phyloP scores from a whole-genome alignment of 176 grass and related monocot species.

The Bonia amplexicaulis region DNA sequence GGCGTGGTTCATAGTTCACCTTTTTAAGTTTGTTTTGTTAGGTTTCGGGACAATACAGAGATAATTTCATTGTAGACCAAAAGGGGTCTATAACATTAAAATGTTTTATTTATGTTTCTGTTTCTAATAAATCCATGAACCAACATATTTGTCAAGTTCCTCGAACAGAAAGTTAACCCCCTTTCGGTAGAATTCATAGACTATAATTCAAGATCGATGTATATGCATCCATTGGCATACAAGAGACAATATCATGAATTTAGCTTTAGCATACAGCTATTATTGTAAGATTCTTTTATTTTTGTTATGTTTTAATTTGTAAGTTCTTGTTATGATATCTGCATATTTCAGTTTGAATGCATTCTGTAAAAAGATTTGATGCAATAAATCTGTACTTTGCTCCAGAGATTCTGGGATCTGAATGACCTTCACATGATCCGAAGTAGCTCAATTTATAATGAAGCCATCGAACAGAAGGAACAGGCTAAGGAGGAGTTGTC shows the following conservation, averaged over 20 bases:
- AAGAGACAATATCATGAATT: neutral
- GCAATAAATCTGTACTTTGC: neutral
- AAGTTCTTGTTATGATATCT: neutral
- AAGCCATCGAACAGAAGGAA: slow-evolving; percentile 31
- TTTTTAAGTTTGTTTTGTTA: neutral
- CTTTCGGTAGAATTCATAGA: neutral
- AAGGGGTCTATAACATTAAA: neutral
- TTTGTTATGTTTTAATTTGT: neutral
- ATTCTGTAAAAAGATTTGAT: neutral
- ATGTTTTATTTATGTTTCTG: neutral
- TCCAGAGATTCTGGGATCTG: slow-evolving; percentile 46
- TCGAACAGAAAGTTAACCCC: neutral
- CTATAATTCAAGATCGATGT: neutral
- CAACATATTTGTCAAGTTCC: neutral
- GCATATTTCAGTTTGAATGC: neutral
- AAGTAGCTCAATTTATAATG: slow-evolving; percentile 38
- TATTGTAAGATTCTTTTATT: neutral
- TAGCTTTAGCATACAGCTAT: neutral
- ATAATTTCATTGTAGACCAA: neutral
- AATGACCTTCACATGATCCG: slow-evolving; percentile 42
- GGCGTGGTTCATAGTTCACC: too few relatives aligned
- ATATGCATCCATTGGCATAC: neutral
- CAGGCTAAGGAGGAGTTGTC: slow-evolving; percentile 31
- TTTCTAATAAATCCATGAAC: neutral
- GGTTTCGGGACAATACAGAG: neutral